A percentile compares a stretch with the other conserved stretches of the same genome.
Conservation (phyloP, 2,329 filamentous ascomycete species). For the Colletotrichum cordylinicola region DNA sequence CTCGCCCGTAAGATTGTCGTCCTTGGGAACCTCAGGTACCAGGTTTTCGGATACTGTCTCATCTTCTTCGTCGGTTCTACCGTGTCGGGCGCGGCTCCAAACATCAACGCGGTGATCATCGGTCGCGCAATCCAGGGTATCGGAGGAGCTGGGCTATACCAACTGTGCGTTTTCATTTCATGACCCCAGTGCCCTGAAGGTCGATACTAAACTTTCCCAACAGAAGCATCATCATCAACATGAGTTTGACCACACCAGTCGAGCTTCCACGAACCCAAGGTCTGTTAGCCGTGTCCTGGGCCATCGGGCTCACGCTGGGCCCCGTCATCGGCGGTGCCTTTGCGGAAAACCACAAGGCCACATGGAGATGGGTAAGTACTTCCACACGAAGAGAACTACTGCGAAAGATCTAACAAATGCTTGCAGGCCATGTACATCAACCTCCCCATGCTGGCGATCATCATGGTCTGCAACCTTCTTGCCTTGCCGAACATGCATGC, state of each 20-base stretch:
- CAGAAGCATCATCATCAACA: slow-evolving; percentile 23
- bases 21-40: slow-evolving; percentile 35
- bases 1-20: slow-evolving; percentile 37
- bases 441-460: slow-evolving; percentile 43
- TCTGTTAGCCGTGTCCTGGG: slow-evolving; percentile 31
- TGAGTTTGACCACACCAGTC: slow-evolving; percentile 26
- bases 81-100: slow-evolving; percentile 33
- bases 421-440: slow-evolving; percentile 56
- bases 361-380: slow-evolving; percentile 47
- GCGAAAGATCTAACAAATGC: background rate
- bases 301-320: slow-evolving; percentile 27
- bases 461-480: slow-evolving; percentile 46
- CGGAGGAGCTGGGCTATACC: slow-evolving; percentile 34
- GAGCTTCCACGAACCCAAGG: slow-evolving; percentile 29
- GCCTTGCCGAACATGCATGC: slow-evolving; percentile 43
- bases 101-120: slow-evolving; percentile 33
- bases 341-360: slow-evolving; percentile 36
- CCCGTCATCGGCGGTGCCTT: slow-evolving; percentile 35
- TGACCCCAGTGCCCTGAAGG: accelerated
- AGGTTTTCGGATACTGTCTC: slow-evolving; percentile 29
- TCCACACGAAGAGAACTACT: no score
- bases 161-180: slow-evolving; percentile 28
- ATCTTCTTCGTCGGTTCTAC: slow-evolving; percentile 33
- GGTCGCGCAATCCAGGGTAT: slow-evolving; percentile 37
- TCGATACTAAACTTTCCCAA: background rate